Conservation (phyloP, 83 land plant genomes). For the Larix sibirica region DNA sequence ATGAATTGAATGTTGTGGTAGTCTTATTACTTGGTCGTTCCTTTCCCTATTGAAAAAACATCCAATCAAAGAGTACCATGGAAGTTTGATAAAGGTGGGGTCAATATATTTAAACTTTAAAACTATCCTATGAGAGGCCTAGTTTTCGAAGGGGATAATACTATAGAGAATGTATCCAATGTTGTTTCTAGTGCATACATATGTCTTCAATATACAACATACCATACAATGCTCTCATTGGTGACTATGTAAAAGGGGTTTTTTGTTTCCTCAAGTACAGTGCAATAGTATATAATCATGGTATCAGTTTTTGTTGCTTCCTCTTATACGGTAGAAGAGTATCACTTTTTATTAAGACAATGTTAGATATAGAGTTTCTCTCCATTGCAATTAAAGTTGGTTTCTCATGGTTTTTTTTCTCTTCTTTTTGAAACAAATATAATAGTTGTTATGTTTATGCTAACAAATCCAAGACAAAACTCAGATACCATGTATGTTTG, state of each 20-base stretch:
- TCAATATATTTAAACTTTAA: constrained; percentile 55
- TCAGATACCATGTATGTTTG: too few species aligned
- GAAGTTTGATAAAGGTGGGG: constrained; percentile 26
- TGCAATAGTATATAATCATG: too few species aligned
- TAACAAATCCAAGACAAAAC: too few species aligned
- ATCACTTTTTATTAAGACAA: too few species aligned
- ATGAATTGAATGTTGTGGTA: constrained; percentile 18
- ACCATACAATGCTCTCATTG: constrained; percentile 88
- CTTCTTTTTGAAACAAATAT: too few species aligned
- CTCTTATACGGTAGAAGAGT: too few species aligned
- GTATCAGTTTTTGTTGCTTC: too few species aligned
- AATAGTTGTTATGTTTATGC: too few species aligned
- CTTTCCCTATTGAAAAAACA: constrained; percentile 90
- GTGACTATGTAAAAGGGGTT: constrained; percentile 69
- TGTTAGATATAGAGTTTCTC: too few species aligned
- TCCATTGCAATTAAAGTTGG: too few species aligned
- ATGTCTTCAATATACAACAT: constrained; percentile 76
- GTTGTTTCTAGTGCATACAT: constrained; percentile 67
- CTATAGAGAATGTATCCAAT: constrained; percentile 52
- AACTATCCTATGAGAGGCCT: constrained; percentile 86
- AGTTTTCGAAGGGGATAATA: constrained; percentile 72
- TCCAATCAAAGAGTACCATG: constrained; percentile 39
- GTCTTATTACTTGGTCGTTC: constrained; percentile 80
- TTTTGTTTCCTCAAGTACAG: constrained; percentile 86
- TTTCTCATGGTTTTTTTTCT: too few species aligned